A percentile compares a stretch with the other conserved stretches of the same genome.
phyloP scores from a whole-genome alignment of 345 rosid genomes.

The Salix purpurea region DNA sequence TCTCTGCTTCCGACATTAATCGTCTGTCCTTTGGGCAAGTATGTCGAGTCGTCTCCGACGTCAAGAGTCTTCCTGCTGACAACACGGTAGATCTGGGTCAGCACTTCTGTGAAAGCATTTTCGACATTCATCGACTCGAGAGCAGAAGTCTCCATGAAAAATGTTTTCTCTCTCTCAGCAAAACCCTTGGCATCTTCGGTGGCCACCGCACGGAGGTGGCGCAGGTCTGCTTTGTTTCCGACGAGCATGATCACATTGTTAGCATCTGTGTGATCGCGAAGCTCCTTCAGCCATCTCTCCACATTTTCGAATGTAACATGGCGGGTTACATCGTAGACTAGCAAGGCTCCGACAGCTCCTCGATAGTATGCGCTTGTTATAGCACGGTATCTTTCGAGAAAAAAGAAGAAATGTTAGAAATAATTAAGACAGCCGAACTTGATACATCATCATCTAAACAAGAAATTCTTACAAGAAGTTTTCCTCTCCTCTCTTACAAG shows the following conservation, averaged over 20 bases:
- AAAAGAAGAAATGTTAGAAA: neutral
- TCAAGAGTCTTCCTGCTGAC: conserved; percentile 34
- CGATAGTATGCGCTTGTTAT: conserved; percentile 33
- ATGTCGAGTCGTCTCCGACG: conserved; percentile 25
- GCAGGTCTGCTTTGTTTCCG: conserved; percentile 33
- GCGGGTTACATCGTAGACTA: conserved; percentile 31
- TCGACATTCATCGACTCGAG: conserved; percentile 31
- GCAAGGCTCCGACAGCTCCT: conserved; percentile 32
- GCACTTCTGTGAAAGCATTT: conserved; percentile 31
- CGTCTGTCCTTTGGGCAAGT: conserved; percentile 27
- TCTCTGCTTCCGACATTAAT: conserved; percentile 30
- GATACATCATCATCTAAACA: no score
- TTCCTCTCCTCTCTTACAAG: no score
- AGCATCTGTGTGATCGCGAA: conserved; percentile 31
- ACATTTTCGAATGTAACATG: conserved; percentile 33
- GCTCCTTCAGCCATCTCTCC: conserved; percentile 33
- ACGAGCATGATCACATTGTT: conserved; percentile 35
- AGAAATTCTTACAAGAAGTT: no score
- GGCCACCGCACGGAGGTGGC: conserved; percentile 27
- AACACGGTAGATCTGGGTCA: conserved; percentile 27
- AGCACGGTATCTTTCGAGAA: conserved; percentile 20
- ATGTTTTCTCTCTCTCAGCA: conserved; percentile 25
- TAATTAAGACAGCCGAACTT: neutral
- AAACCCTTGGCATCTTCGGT: conserved; percentile 22
- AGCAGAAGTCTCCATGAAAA: conserved; percentile 36